Base-by-base conservation (phyloP, 108 stramenopile genomes). In the Tribonema minus region DNA sequence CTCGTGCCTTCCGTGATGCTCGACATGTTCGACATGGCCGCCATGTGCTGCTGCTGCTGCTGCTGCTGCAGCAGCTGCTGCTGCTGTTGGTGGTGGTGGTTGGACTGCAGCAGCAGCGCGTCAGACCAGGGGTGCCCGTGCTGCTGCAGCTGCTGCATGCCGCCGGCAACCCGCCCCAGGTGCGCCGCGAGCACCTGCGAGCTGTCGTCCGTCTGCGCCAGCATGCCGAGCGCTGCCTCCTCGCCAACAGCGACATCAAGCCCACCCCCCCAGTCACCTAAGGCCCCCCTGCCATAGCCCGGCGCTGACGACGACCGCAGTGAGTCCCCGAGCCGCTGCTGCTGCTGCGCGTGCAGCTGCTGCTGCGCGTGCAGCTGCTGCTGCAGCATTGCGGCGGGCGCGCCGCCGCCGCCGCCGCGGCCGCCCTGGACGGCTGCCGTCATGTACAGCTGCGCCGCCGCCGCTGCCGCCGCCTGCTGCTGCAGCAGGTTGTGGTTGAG, bases 1-100 rank as follows among this genome's bases (percentile, higher is more conserved):
- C n/a, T n/a, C n/a, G n/a, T n/a, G n/a, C n/a, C n/a, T n/a, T n/a
- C n/a, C n/a, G n/a, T n/a, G n/a, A n/a, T n/a, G n/a, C n/a, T n/a
- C n/a, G n/a, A n/a, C n/a, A n/a, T n/a, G n/a, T n/a, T n/a, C n/a
- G n/a, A n/a, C 41, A 12, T 46, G 41, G 15, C 41, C 6, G 41
- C 41, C 6, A 60, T 28, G 32, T 28, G 69, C 34, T 70, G 58
- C 33, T 32, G 30, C 30, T 58, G 71, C 27, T 27, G 61, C 37
- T 71, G 59, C 34, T 1, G 7, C 37, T 72, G 71, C 39, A 62
- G 46, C 61, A 72, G 30, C 61, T 72, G 71, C 61, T 72, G 61
- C 33, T 37, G 31, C 5, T 62, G 71, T 2, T 62, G 71, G 61
- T 61, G 61, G 30, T 30, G 61, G 37, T n/a, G 61, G 59, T 58